Percentiles rank a stretch among this genome's conserved stretches.
Evolutionary conservation across 129 eudicot genomes (phyloP).

Genomic region (Apium graveolens): DNA sequence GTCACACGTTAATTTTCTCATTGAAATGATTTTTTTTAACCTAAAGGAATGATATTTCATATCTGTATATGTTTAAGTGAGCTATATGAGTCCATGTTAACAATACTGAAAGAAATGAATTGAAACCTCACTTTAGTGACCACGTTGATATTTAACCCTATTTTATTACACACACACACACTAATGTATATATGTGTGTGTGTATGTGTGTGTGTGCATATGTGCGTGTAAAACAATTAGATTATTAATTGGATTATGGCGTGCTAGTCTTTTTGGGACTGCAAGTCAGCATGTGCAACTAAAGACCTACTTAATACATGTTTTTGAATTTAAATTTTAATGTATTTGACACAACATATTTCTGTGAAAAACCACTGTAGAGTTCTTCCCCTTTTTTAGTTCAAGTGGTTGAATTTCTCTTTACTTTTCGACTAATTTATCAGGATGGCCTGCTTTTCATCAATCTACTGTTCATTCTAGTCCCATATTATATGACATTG

Average conservation of each 20-base stretch:
- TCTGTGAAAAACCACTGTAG: neutral
- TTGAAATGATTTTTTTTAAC: too few relatives aligned
- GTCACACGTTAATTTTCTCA: neutral
- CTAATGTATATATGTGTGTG: too few relatives aligned
- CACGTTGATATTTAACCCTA: neutral
- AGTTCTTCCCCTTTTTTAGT: neutral
- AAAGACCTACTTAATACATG: neutral
- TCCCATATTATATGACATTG: constrained; percentile 92
- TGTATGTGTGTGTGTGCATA: too few relatives aligned
- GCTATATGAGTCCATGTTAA: neutral
- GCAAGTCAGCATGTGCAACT: neutral
- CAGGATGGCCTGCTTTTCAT: constrained; percentile 99
- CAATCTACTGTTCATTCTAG: constrained; percentile 98
- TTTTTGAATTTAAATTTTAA: neutral
- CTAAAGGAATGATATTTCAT: too few relatives aligned
- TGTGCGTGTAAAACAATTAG: neutral
- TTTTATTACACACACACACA: too few relatives aligned
- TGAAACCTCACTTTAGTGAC: neutral
- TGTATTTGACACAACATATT: neutral
- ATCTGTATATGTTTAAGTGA: neutral
- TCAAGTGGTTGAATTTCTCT: neutral
- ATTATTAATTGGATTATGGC: neutral
- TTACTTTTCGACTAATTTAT: constrained; percentile 16
- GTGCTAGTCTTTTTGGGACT: neutral
- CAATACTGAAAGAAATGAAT: neutral